phyloP scores from a whole-genome alignment of 768 basidiomycete genomes.

The Strobilomyces confusus region DNA sequence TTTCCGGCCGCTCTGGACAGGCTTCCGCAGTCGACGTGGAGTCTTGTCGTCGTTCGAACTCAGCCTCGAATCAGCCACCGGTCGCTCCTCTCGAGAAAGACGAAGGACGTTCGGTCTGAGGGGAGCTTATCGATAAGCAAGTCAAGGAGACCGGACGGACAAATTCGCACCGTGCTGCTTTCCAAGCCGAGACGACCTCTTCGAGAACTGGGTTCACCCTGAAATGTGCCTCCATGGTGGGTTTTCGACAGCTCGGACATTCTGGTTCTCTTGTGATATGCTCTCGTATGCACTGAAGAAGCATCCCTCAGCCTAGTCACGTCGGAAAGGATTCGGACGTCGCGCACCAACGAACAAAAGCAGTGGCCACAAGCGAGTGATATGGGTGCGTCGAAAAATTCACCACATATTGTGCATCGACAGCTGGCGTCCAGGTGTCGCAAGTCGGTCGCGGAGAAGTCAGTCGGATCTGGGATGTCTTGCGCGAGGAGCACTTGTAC shows the following conservation, averaged over 20 bases:
- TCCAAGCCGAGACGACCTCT: constrained; percentile 69
- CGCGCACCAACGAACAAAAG: constrained; percentile 71
- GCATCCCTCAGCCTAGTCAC: constrained; percentile 3
- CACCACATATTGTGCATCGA: constrained; percentile 74
- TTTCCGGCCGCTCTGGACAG: constrained; percentile 31
- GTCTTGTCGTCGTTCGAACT: constrained; percentile 8
- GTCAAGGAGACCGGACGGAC: neutral
- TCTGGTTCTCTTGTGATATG: constrained; percentile 55
- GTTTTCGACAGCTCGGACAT: constrained; percentile 69
- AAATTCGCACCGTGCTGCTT: constrained; percentile 53
- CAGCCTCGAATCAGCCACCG: constrained; percentile 5
- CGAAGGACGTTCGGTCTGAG: constrained; percentile 42
- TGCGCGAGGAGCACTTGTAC: constrained; percentile 29
- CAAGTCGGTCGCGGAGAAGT: constrained; percentile 63
- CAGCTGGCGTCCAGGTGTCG: constrained; percentile 59
- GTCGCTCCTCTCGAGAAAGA: constrained; percentile 36
- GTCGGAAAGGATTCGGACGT: neutral
- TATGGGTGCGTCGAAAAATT: constrained; percentile 70
- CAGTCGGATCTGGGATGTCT: constrained; percentile 59
- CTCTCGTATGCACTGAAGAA: constrained; percentile 62
- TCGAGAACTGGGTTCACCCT: constrained; percentile 69
- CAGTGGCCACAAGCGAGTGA: constrained; percentile 74
- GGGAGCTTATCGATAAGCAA: neutral
- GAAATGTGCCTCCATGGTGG: constrained; percentile 56
- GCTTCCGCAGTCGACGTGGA: constrained; percentile 15